Evolutionary conservation across 179 eudicot species (phyloP).

Genomic region (Amaranthus tricolor): DNA sequence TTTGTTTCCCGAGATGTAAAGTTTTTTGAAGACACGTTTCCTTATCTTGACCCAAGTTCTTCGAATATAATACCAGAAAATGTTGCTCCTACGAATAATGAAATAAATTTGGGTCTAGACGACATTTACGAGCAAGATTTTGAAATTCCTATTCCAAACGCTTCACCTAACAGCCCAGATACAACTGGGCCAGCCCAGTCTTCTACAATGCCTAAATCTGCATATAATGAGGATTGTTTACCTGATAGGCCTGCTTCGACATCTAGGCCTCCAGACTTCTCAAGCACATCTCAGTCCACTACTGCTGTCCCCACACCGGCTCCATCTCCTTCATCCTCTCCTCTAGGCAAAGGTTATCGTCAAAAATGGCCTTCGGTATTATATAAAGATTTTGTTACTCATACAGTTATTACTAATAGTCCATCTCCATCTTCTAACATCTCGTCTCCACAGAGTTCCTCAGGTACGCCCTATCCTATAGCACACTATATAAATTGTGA

Average conservation of each 20-base stretch:
- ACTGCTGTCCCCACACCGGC: background rate
- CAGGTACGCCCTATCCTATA: too few relatives aligned
- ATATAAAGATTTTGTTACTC: too few relatives aligned
- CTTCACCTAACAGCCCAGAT: background rate
- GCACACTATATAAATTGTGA: too few relatives aligned
- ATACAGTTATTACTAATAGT: background rate
- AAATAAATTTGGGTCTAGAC: background rate
- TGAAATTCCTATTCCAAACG: background rate
- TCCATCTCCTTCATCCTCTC: background rate
- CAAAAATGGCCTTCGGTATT: too few relatives aligned
- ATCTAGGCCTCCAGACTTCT: too few relatives aligned
- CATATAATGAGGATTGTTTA: too few relatives aligned
- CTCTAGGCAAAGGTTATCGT: too few relatives aligned
- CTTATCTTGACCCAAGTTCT: background rate
- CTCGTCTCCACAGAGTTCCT: too few relatives aligned
- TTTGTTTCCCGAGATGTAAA: too few relatives aligned
- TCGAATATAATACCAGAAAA: background rate
- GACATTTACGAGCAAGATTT: background rate
- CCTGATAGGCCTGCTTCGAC: too few relatives aligned
- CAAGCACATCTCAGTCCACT: background rate
- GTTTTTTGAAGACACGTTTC: background rate
- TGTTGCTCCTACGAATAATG: background rate
- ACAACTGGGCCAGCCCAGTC: too few relatives aligned
- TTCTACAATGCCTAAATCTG: too few relatives aligned
- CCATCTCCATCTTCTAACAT: background rate